Conservation (phyloP, 2,329 filamentous ascomycete species). For the Fusarium sp. region DNA sequence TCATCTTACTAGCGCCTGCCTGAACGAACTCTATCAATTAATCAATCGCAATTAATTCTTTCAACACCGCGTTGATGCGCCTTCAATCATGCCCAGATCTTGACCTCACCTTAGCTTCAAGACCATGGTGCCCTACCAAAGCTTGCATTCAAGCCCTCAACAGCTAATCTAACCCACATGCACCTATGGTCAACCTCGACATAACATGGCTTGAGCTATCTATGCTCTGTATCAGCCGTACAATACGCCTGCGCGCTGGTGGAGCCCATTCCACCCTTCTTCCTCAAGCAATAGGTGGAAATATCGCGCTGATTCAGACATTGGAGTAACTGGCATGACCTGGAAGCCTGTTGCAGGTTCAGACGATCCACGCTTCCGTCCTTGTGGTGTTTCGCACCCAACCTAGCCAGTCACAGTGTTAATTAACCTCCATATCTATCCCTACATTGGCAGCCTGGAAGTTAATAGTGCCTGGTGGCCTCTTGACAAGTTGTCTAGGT, state of each 20-base stretch:
- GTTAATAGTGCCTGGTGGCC: neutral
- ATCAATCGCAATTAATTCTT: neutral
- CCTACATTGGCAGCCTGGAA: neutral
- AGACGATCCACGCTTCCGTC: constrained; percentile 22
- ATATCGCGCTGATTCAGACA: constrained; percentile 21
- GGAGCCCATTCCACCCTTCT: constrained; percentile 35
- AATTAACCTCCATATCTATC: neutral
- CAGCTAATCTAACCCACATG: neutral
- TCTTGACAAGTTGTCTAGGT: neutral
- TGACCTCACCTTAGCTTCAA: neutral
- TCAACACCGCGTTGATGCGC: neutral
- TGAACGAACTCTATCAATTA: constrained; percentile 5
- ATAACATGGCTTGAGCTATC: constrained; percentile 7
- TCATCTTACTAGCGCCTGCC: neutral
- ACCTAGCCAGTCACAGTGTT: constrained; percentile 4
- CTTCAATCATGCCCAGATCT: neutral
- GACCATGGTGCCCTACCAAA: neutral
- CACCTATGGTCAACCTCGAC: neutral
- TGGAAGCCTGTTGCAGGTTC: constrained; percentile 29
- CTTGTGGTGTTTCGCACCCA: neutral
- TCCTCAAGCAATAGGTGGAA: constrained; percentile 12
- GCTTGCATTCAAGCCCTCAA: neutral
- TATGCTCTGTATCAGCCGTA: constrained; percentile 30
- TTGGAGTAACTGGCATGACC: constrained; percentile 20
- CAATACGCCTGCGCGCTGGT: constrained; percentile 14